phyloP scores from a whole-genome alignment of 805 yeast genomes.

The Myxozyma lipomycoides region DNA sequence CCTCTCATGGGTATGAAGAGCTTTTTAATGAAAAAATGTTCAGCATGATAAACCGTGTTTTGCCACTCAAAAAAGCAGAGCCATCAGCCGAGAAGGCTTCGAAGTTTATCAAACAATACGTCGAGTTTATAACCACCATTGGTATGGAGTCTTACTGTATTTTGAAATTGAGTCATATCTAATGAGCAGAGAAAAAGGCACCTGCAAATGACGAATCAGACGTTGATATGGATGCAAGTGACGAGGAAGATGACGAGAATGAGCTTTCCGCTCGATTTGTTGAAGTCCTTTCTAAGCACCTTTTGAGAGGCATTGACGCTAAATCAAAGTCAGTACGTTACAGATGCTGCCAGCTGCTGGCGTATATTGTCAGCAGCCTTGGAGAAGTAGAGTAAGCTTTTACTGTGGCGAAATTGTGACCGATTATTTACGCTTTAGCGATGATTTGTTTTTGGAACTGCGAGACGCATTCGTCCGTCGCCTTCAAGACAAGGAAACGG shows the following conservation, averaged over 20 bases:
- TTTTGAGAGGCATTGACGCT: constrained; percentile 75
- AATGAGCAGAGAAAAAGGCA: constrained; percentile 28
- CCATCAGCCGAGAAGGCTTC: constrained; percentile 71
- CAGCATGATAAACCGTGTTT: constrained; percentile 56
- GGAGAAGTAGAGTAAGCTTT: constrained; percentile 56
- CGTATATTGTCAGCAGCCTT: constrained; percentile 64
- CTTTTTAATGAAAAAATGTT: constrained; percentile 57
- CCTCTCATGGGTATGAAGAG: constrained; percentile 41
- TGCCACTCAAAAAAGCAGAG: constrained; percentile 67
- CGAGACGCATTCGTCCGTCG: constrained; percentile 59
- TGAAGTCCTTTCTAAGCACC: constrained; percentile 57
- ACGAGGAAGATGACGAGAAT: constrained; percentile 40
- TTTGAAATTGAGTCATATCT: background rate
- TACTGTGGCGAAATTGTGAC: background rate
- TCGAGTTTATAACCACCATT: constrained; percentile 44
- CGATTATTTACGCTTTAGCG: constrained; percentile 29
- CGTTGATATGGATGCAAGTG: constrained; percentile 35
- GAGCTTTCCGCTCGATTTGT: constrained; percentile 50
- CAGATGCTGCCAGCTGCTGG: constrained; percentile 71
- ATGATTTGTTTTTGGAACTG: constrained; percentile 61
- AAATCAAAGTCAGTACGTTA: constrained; percentile 72
- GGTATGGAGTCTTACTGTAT: no score
- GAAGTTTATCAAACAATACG: constrained; percentile 58
- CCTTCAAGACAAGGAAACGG: constrained; percentile 61
- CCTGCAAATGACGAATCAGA: constrained; percentile 20